phyloP scores from a whole-genome alignment of 371 early-diverging fungal species.

The Syncephalastrum racemosum region DNA sequence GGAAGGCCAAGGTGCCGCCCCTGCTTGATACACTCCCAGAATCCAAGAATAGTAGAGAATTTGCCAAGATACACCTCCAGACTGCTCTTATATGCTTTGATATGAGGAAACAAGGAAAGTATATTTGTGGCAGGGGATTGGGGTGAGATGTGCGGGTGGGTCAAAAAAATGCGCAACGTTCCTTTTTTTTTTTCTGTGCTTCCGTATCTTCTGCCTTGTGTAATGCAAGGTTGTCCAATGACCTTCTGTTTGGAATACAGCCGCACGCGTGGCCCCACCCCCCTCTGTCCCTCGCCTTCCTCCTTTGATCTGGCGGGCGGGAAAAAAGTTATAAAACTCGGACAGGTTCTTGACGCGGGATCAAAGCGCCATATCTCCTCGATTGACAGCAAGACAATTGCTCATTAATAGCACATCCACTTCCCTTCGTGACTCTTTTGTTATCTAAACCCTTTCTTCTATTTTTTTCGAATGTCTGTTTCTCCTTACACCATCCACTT shows the following conservation, averaged over 20 bases:
- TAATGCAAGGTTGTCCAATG: slow-evolving; percentile 1
- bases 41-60: too few species aligned
- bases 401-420: neutral
- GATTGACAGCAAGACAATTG: neutral
- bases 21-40: too few species aligned
- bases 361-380: neutral
- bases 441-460: neutral
- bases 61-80: too few species aligned
- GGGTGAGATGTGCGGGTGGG: too few species aligned
- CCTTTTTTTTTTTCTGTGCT: too few species aligned
- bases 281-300: too few species aligned
- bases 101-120: too few species aligned
- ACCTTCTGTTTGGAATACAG: slow-evolving; percentile 7
- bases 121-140: too few species aligned
- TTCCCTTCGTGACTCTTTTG: slow-evolving; percentile 1
- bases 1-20: too few species aligned
- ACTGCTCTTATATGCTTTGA: too few species aligned
- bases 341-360: neutral
- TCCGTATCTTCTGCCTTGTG: too few species aligned
- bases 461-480: slow-evolving; percentile 9
- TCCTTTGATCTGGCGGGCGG: slow-evolving; percentile 3
- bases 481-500: slow-evolving; percentile 1
- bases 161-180: too few species aligned
- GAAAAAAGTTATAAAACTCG: slow-evolving; percentile 4
- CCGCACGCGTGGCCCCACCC: slow-evolving; percentile 4